Base-by-base conservation (phyloP, 2,329 filamentous ascomycete genomes). In the Mycosphaerella arachidis region DNA sequence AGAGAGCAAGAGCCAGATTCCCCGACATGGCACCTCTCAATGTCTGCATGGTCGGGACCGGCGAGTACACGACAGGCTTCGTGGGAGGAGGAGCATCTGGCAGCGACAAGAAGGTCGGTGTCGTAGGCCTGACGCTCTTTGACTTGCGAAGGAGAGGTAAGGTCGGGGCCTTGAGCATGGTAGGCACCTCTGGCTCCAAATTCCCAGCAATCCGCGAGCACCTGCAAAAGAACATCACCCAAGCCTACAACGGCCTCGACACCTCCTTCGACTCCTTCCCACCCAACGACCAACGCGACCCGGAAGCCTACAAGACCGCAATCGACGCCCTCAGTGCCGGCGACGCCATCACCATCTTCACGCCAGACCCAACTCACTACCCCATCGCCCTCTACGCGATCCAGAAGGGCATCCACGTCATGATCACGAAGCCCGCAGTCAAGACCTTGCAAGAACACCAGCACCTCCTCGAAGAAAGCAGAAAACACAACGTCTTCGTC, bases 21-120 rank as follows among this genome's bases (percentile, higher is more conserved):
- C 43, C 54, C 57, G 58, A 10, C 27, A 81, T 81, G 79, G 78
- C 78, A 30, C 79, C 79, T 48, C 72, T 77, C 66, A 76, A 80
- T 68, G 79, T 81, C 60, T 73, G 77, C 61, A 81, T 81, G 79
- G 78, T 96, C 60, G 92, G 92, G 66, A 96, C 92, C 10, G 93
- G 92, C 71, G 92, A 97, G 82, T 97, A 97, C 82, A 97, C 93
- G 70, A 97, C 93, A 48, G 92, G 92, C 59, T 97, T 94, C 69
- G 92, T 96, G 59, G 91, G 90, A 59, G 87, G 86, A 62, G 89
- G 88, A 61, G 88, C 87, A 55, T 96, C 91, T 4, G 87, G 84
- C 10, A 96, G 91, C 53, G 93, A 97, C 82, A 97, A 97, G 81
- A 97, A 97, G 77, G 89, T 97, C 53, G 92, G 93, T 60, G 93